phyloP scores from a whole-genome alignment of 495 filamentous ascomycete species.

The Acidiella bohemica region DNA sequence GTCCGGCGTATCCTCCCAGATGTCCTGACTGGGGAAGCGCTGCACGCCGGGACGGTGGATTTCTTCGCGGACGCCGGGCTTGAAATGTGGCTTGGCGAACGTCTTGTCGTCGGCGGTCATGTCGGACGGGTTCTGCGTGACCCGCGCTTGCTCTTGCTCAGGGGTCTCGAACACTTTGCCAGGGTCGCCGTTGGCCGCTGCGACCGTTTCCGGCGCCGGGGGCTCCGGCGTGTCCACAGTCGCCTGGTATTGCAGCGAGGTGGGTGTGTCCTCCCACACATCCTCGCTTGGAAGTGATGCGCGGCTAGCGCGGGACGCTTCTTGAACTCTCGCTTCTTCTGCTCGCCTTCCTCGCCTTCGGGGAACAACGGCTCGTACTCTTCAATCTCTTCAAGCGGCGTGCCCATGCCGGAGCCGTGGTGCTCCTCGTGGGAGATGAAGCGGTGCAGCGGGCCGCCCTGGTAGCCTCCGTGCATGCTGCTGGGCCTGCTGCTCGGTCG shows the following conservation, averaged over 20 bases:
- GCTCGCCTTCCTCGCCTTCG: conserved; percentile 57
- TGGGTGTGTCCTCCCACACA: conserved; percentile 93
- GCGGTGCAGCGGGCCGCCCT: conserved; percentile 32
- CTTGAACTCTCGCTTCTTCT: conserved; percentile 44
- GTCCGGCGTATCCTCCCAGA: conserved; percentile 93
- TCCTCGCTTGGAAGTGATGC: conserved; percentile 84
- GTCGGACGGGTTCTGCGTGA: conserved; percentile 20
- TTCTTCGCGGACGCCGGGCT: conserved; percentile 31
- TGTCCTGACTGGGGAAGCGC: conserved; percentile 84
- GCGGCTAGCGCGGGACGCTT: conserved; percentile 46
- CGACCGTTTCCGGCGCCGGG: conserved; percentile 21
- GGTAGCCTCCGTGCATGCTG: conserved; percentile 42
- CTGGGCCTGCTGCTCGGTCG: conserved; percentile 59
- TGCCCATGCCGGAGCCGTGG: conserved; percentile 46
- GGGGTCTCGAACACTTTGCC: conserved; percentile 39
- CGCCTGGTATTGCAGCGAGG: conserved; percentile 67
- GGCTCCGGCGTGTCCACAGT: conserved; percentile 73
- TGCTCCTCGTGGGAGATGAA: conserved; percentile 40
- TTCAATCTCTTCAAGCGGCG: conserved; percentile 75
- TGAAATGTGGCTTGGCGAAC: conserved; percentile 32
- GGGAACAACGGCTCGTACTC: conserved; percentile 94
- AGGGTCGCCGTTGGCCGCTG: conserved; percentile 21
- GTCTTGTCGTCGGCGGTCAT: conserved; percentile 23
- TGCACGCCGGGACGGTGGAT: conserved; percentile 40
- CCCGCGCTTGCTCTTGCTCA: conserved; percentile 42